Conservation (phyloP, 2,329 filamentous ascomycete genomes). For the Ustilaginoidea virens region DNA sequence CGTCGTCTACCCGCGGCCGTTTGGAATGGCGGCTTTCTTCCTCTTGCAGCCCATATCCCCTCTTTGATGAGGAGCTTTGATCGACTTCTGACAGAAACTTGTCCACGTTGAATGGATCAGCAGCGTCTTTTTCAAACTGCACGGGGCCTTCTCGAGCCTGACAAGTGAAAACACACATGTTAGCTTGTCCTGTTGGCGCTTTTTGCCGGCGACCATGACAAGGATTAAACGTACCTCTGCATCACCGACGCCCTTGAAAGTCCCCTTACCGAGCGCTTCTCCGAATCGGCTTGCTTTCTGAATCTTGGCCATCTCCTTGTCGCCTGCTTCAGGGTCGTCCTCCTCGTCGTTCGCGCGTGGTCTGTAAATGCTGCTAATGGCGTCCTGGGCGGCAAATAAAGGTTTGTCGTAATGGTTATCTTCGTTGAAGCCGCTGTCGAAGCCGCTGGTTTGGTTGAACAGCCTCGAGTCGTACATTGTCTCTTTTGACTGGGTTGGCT, state of each 20-base stretch:
- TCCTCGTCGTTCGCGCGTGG: slow-evolving; percentile 62
- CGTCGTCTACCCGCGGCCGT: slow-evolving; percentile 64
- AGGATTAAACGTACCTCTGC: slow-evolving; percentile 49
- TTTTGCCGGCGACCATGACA: not conserved
- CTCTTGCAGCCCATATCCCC: slow-evolving; percentile 64
- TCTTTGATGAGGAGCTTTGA: slow-evolving; percentile 47
- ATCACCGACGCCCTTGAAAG: slow-evolving; percentile 76
- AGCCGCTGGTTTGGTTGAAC: slow-evolving; percentile 88
- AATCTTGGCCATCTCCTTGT: slow-evolving; percentile 75
- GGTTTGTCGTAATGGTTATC: slow-evolving; percentile 97
- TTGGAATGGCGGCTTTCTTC: slow-evolving; percentile 47
- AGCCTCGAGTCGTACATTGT: slow-evolving; percentile 94
- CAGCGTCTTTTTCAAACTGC: slow-evolving; percentile 80
- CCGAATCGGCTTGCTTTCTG: slow-evolving; percentile 70
- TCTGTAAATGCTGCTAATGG: slow-evolving; percentile 85
- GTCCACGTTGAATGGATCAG: slow-evolving; percentile 86
- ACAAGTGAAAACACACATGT: slow-evolving; percentile 9
- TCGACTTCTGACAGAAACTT: slow-evolving; percentile 76
- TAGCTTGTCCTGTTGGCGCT: slow-evolving; percentile 12
- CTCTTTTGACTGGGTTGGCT: slow-evolving; percentile 82
- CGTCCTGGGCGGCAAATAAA: slow-evolving; percentile 88
- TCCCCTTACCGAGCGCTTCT: slow-evolving; percentile 76
- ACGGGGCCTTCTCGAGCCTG: slow-evolving; percentile 78
- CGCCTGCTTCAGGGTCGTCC: slow-evolving; percentile 64
- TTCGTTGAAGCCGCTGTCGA: slow-evolving; percentile 88